Base-by-base conservation (phyloP, 805 yeast genomes). In the Ogataea kodamae region DNA sequence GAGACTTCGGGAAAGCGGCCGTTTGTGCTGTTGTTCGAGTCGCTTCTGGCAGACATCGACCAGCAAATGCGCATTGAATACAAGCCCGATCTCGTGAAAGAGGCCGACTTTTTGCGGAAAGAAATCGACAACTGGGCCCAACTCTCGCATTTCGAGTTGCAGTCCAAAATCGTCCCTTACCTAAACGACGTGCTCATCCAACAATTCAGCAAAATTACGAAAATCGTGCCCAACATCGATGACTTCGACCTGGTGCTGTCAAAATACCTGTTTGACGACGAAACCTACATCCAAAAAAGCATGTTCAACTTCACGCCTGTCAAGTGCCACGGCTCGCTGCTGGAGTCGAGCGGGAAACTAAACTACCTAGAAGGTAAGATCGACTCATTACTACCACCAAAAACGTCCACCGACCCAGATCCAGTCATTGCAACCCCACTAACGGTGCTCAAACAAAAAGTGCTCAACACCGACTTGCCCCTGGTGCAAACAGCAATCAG, bases 71-170 rank as follows among this genome's bases (percentile, higher is more conserved):
- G 37, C 19, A 19, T 24, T 12, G 30, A 28, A 2, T 30, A 44
- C 24, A 29, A 37, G 15, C 31, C 34, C 26, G 39, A 38, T 13
- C 16, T 42, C 20, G 23, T 40, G 35, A 29, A 34, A 20, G 37
- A 43, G 18, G 34, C 25, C 13, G 36, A 30, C 5, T 6, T 11
- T 7, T 31, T 54, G 16, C 42, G 39, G 21, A 30, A 32, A 3
- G 50, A 58, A 29, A 50, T 62, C 6, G 46, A 42, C 11, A 41
- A 42, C 10, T 60, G 65, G 65, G 45, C 62, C 1, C 63, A 59
- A 39, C 27, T 33, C 6, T 51, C 64, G 3, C 67, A 62, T 46
- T 46, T 52, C 28, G 64, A 59, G 35, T 37, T 62, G 21, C 67
- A 62, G 35, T 45, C 61, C 1, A 48, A 48, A 13, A 50, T 61